These are phyloP conservation scores for Leccinum imitatum DNA, from an alignment of 768 basidiomycete species.

Conservation along the genomic window DNA sequence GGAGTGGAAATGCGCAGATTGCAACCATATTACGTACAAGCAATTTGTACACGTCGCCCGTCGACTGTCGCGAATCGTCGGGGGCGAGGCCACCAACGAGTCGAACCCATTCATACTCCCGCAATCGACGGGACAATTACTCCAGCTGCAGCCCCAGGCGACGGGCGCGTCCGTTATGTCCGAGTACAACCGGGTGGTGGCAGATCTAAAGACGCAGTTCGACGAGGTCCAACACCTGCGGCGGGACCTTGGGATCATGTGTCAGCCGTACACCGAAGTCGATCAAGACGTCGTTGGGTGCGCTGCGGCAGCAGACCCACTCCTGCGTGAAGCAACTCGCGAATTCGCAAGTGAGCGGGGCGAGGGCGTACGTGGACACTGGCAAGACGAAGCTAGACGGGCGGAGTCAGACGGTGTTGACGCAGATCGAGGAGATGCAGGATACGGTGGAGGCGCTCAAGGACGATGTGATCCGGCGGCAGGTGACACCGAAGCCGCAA, in stretches of 20 bases:
- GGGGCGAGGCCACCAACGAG: conserved; percentile 35
- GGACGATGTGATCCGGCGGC: conserved; percentile 88
- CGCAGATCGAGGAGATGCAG: conserved; percentile 89
- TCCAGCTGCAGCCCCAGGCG: conserved; percentile 59
- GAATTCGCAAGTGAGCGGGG: conserved; percentile 76
- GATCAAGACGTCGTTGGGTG: conserved; percentile 81
- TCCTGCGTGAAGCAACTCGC: conserved; percentile 90
- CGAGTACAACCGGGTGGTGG: conserved; percentile 70
- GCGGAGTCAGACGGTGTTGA: conserved; percentile 86
- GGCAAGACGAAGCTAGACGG: no score
- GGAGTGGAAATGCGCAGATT: no score
- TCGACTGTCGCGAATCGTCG: conserved; percentile 70
- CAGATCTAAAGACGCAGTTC: conserved; percentile 87
- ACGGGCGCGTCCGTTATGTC: conserved; percentile 75
- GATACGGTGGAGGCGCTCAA: conserved; percentile 88
- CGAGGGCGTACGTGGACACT: conserved; percentile 84
- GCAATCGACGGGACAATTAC: conserved; percentile 66
- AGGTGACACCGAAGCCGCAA: conserved; percentile 76
- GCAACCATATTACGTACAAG: conserved; percentile 34
- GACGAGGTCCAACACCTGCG: conserved; percentile 94
- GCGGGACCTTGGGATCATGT: conserved; percentile 89
- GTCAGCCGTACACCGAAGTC: conserved; percentile 90
- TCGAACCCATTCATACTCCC: conserved; percentile 44
- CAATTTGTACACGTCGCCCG: conserved; percentile 74
- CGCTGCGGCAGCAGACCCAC: conserved; percentile 80